Base-by-base conservation (phyloP, 768 basidiomycete species). In the Xerocomellus intermedius region DNA sequence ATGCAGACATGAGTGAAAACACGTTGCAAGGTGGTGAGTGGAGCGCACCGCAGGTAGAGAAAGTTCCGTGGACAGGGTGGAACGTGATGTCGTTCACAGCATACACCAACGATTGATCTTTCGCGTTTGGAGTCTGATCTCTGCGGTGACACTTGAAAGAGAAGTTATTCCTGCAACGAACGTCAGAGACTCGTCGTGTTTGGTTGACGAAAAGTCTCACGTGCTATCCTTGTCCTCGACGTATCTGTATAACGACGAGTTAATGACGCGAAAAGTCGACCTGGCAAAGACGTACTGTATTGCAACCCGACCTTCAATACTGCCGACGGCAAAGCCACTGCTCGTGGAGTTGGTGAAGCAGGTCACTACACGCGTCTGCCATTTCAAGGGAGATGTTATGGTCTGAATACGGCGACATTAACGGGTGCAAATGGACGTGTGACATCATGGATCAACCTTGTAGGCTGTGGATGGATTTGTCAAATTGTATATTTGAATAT, bases 251-350 rank as follows among this genome's bases (percentile, higher is more conserved):
- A 22, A 57, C 41, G 5, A 50, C 33, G 36, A 17, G 42, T 37
- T 44, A 61, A 39, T 2, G 2, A 37, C 24, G 19, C 17, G 56
- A 28, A 47, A 16, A 38, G n/a, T 48, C 33, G n/a, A 41, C 38
- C 12, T 21, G 45, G 60, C 28, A 43, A 32, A 48, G 2, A 80
- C 91, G 66, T 69, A 96, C 94, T 98, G 95, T 56, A 98, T 94
- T 3, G 94, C 95, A 3, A 98, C 93, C 55, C 96, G 82, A 22
- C 96, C 91, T 71, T 94, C 91, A 7, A 93, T 82, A 61, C 91
- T 92, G 32, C 91, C 91, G 4, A 93, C 81, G 0, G 90, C 90
- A 61, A 91, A 94, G 5, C 90, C 89, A 59, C 82, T 85, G 52
- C 66, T 82, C 8, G 73, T 42, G 16, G 84, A 80, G 5, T 85